A percentile compares a stretch with the other conserved stretches of the same genome.
Evolutionary conservation across 257 asterid genomes (phyloP).

Genomic region (Oldenlandia corymbosa): DNA sequence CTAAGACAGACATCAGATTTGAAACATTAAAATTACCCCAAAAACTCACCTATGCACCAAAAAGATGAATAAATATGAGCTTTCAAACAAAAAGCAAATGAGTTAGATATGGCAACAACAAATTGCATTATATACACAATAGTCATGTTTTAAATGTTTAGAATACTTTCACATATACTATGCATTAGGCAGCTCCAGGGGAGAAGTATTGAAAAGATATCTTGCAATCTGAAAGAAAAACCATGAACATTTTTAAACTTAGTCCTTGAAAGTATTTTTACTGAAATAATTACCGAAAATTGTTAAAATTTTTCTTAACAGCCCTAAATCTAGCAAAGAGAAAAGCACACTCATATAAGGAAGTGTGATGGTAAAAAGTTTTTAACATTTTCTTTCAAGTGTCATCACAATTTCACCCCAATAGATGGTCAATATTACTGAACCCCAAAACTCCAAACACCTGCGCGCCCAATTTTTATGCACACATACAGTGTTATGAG

Average conservation of each 20-base stretch:
- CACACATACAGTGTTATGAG: neutral
- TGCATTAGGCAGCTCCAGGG: neutral
- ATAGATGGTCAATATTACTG: neutral
- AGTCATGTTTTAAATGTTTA: neutral
- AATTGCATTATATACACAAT: neutral
- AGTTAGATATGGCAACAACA: neutral
- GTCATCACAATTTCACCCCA: neutral
- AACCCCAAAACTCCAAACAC: neutral
- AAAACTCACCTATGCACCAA: too few relatives aligned
- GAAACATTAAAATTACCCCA: too few relatives aligned
- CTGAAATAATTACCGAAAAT: neutral
- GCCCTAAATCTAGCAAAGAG: too few relatives aligned
- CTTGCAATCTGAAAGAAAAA: neutral
- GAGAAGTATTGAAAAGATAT: neutral
- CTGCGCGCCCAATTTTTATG: too few relatives aligned
- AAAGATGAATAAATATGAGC: too few relatives aligned
- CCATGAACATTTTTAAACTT: neutral
- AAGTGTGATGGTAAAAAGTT: neutral
- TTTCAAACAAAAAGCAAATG: too few relatives aligned
- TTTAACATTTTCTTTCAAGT: neutral
- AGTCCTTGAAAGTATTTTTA: neutral
- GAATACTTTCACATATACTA: neutral
- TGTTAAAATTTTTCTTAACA: too few relatives aligned
- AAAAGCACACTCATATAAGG: neutral
- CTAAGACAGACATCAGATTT: slow-evolving; percentile 44